Evolutionary conservation across 352 stramenopile genomes (phyloP).

Genomic region (Pythium sukuiense): DNA sequence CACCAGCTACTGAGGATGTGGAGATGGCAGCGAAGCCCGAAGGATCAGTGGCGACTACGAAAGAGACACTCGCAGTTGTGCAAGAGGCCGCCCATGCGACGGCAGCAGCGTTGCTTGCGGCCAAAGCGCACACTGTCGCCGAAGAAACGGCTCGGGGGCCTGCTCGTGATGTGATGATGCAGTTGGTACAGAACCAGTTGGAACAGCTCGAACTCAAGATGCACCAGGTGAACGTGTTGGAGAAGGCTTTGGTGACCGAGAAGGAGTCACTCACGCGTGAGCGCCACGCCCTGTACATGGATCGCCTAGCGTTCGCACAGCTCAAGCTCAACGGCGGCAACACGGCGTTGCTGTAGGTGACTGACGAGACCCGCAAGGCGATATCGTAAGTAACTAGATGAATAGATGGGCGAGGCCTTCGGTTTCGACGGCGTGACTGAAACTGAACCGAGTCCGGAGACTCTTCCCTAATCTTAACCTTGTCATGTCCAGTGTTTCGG

Average conservation of each 20-base stretch:
- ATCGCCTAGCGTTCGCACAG: conserved; percentile 60
- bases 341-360: conserved; percentile 12
- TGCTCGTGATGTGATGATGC: conserved; percentile 50
- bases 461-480: conserved; percentile 7
- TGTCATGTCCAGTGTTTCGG: neutral
- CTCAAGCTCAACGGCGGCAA: conserved; percentile 42
- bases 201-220: conserved; percentile 81
- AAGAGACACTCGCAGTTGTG: conserved; percentile 58
- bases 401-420: conserved; percentile 1
- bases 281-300: conserved; percentile 72
- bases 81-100: conserved; percentile 66
- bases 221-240: conserved; percentile 60
- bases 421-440: conserved; percentile 1
- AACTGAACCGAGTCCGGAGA: neutral
- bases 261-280: conserved; percentile 61
- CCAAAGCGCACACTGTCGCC: conserved; percentile 48
- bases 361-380: neutral
- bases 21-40: conserved; percentile 32
- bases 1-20: conserved; percentile 29
- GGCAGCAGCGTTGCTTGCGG: conserved; percentile 56
- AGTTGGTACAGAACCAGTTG: conserved; percentile 70
- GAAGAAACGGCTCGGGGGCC: conserved; percentile 40
- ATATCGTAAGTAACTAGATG: conserved; percentile 6
- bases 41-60: conserved; percentile 30
- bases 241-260: conserved; percentile 52